A percentile compares a stretch with the other conserved stretches of the same genome.
Evolutionary conservation across 306 rosid genomes (phyloP).

Genomic region (Aeschynomene evenia): DNA sequence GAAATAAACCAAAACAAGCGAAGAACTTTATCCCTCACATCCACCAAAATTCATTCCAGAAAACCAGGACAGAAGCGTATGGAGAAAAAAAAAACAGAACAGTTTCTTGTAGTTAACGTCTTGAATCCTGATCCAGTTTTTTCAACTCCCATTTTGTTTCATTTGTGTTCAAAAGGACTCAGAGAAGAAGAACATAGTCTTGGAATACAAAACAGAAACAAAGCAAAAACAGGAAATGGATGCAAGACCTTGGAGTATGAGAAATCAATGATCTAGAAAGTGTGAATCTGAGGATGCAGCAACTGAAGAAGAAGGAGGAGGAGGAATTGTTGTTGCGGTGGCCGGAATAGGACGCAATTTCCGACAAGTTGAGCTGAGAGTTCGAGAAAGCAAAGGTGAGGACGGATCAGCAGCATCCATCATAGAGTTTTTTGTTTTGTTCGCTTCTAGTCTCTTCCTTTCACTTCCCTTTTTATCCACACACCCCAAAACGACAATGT

Average conservation of each 20-base stretch:
- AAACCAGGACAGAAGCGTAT: constrained; percentile 13
- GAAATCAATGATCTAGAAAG: constrained; percentile 27
- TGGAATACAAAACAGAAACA: background rate
- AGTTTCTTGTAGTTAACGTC: background rate
- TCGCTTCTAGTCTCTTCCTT: constrained; percentile 23
- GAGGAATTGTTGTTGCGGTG: background rate
- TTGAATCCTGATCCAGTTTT: background rate
- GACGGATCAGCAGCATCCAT: constrained; percentile 46
- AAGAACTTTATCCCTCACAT: constrained; percentile 1
- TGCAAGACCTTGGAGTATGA: constrained; percentile 45
- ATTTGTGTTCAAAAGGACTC: background rate
- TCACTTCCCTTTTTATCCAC: constrained; percentile 17
- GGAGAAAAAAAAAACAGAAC: background rate
- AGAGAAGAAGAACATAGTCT: background rate
- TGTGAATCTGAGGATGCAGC: constrained; percentile 34
- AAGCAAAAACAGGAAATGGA: background rate
- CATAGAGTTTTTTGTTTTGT: constrained; percentile 22
- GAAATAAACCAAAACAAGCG: constrained; percentile 3
- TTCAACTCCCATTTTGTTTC: background rate
- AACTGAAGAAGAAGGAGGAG: too few relatives aligned
- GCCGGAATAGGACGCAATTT: constrained; percentile 27
- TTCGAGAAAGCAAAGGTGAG: constrained; percentile 36
- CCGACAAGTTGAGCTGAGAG: constrained; percentile 35
- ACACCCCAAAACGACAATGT: constrained; percentile 25
- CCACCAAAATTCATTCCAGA: constrained; percentile 21